Evolutionary conservation across 345 rosid species (phyloP).

Genomic region (Mangifera indica): DNA sequence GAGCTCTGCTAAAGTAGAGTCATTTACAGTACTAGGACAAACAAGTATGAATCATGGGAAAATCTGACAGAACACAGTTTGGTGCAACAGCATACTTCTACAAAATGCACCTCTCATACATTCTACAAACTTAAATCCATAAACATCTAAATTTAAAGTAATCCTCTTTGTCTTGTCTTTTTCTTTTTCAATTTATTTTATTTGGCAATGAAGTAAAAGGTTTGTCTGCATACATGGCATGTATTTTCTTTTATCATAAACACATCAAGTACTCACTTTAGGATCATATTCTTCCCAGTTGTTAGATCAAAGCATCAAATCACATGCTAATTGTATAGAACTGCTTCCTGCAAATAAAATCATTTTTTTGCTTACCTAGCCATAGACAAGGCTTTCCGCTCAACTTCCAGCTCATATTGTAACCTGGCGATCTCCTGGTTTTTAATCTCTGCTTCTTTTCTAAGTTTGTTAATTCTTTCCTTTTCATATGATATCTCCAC

Average conservation of each 20-base stretch:
- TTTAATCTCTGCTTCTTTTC: constrained; percentile 64
- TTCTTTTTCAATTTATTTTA: no score
- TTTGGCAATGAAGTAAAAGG: not conserved
- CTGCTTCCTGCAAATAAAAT: not conserved
- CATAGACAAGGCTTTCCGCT: constrained; percentile 77
- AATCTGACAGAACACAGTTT: not conserved
- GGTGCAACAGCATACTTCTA: not conserved
- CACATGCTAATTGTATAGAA: constrained; percentile 1
- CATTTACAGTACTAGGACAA: not conserved
- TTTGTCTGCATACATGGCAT: not conserved
- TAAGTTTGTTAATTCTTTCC: constrained; percentile 63
- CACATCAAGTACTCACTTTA: not conserved
- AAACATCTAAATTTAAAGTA: no score
- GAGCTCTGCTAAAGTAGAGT: not conserved
- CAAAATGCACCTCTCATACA: not conserved
- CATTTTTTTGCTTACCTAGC: constrained; percentile 61
- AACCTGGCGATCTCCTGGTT: constrained; percentile 66
- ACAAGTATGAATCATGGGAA: not conserved
- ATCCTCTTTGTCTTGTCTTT: not conserved
- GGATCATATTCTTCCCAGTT: not conserved
- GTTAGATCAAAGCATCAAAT: not conserved
- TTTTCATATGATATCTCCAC: constrained; percentile 76
- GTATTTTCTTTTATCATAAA: not conserved
- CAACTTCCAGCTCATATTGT: constrained; percentile 79
- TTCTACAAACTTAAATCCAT: not conserved